Evolutionary conservation across 1,284 basidiomycete genomes (phyloP).

Genomic region (Cutaneotrichosporon sp.): DNA sequence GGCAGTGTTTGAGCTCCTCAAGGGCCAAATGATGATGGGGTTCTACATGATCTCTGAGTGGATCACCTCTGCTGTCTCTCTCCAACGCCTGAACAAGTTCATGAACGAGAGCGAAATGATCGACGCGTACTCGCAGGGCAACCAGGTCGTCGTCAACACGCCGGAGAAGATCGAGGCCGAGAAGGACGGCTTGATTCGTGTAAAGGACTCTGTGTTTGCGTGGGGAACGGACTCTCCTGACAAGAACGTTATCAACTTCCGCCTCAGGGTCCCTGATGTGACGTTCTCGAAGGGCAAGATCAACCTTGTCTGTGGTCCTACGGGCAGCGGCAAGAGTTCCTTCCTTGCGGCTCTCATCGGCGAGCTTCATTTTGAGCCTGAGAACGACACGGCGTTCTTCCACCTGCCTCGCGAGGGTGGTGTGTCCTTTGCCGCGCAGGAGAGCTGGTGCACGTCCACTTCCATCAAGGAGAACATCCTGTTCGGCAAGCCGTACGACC

Average conservation of each 20-base stretch:
- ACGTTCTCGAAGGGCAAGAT: constrained; percentile 61
- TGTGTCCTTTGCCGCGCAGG: constrained; percentile 72
- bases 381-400: constrained; percentile 61
- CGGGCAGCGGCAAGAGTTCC: constrained; percentile 52
- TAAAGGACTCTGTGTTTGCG: constrained; percentile 46
- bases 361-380: constrained; percentile 55
- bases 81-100: constrained; percentile 58
- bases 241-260: constrained; percentile 52
- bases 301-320: constrained; percentile 65
- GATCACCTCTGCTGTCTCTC: constrained; percentile 56
- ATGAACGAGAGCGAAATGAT: constrained; percentile 59
- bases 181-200: constrained; percentile 39
- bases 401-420: constrained; percentile 66
- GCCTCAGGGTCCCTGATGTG: constrained; percentile 59
- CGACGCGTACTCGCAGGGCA: constrained; percentile 54
- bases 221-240: constrained; percentile 41
- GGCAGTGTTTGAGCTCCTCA: constrained; percentile 51
- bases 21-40: constrained; percentile 35
- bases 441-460: constrained; percentile 63
- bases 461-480: constrained; percentile 62
- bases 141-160: constrained; percentile 27
- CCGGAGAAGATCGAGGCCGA: constrained; percentile 40
- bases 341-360: constrained; percentile 58
- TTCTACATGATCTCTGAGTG: constrained; percentile 45
- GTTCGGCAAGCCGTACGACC: constrained; percentile 59